Conservation (phyloP, 139 green algal genomes). For the Haematococcus lacustris region DNA sequence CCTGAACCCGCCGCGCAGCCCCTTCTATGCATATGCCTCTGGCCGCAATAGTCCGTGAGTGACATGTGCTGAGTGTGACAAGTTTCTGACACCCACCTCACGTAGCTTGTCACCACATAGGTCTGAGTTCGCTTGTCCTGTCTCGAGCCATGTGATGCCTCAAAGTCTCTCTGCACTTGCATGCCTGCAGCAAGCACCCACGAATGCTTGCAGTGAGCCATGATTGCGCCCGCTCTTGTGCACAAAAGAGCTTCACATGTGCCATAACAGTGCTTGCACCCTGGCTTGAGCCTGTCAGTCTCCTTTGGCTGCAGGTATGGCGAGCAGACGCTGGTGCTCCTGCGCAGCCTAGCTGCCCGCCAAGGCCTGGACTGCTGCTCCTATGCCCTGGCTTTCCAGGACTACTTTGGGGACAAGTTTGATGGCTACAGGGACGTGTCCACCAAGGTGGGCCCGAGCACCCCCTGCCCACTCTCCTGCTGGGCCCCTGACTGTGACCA, state of each 20-base stretch:
- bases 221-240: too few species aligned
- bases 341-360: slow-evolving; percentile 25
- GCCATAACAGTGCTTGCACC: too few species aligned
- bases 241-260: too few species aligned
- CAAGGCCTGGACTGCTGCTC: slow-evolving; percentile 24
- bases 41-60: slow-evolving; percentile 37
- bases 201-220: too few species aligned
- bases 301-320: slow-evolving; percentile 39
- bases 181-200: too few species aligned
- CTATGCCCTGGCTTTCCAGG: slow-evolving; percentile 28
- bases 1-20: slow-evolving; percentile 34
- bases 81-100: too few species aligned
- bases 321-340: slow-evolving; percentile 41
- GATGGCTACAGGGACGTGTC: slow-evolving; percentile 45
- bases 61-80: too few species aligned
- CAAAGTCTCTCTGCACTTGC: too few species aligned
- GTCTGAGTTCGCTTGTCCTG: too few species aligned
- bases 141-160: too few species aligned
- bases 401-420: slow-evolving; percentile 34
- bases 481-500: neutral
- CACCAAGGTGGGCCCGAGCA: slow-evolving; percentile 21
- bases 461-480: neutral
- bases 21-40: slow-evolving; percentile 41
- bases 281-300: too few species aligned
- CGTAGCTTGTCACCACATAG: too few species aligned